Base-by-base conservation (phyloP, 495 filamentous ascomycete genomes). In the Alectoria sarmentosa region DNA sequence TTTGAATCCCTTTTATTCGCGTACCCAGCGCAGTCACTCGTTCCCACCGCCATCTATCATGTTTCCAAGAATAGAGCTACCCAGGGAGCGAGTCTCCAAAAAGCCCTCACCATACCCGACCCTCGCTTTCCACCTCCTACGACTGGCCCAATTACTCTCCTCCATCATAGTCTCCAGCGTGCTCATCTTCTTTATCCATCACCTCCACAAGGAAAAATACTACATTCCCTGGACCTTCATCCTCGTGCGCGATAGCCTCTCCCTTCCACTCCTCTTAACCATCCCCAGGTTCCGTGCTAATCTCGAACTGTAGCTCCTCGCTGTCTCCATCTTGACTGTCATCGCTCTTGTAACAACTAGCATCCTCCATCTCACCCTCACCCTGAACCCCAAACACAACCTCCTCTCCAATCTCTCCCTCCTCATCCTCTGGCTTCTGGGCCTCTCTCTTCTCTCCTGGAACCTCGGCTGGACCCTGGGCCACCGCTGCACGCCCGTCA, bases 171-270 rank as follows among this genome's bases (percentile, higher is more conserved):
- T 87, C 65, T 80, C 74, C 37, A 78, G 76, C 61, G 82, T 88
- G 46, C 81, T 88, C 69, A 75, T 74, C 56, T 83, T 83, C 66
- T 90, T 90, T 75, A 80, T 83, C 61, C 81, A 80, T 67, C 80
- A 86, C 65, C 79, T 89, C 38, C 77, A 78, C 57, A 66, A 74
- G 42, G 81, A 82, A 63, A 73, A 78, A 41, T 83, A 78, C 69
- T 75, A 76, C 59, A 73, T 86, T 7, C 87, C 86, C 17, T 88
- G 83, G 78, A 85, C 86, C 32, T 88, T 88, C 68, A 75, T 88
- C 26, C 72, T 88, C 60, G 85, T 88, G 78, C 64, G 81, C 67
- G 11, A 42, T 36, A 21, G 38, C 42, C 57, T 65, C 54, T 32
- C 57, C n/a, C 48, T 41, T 30, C 36, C 17, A 48, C 65, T 41